Base-by-base conservation (phyloP, 345 rosid genomes). In the Citrus medica region DNA sequence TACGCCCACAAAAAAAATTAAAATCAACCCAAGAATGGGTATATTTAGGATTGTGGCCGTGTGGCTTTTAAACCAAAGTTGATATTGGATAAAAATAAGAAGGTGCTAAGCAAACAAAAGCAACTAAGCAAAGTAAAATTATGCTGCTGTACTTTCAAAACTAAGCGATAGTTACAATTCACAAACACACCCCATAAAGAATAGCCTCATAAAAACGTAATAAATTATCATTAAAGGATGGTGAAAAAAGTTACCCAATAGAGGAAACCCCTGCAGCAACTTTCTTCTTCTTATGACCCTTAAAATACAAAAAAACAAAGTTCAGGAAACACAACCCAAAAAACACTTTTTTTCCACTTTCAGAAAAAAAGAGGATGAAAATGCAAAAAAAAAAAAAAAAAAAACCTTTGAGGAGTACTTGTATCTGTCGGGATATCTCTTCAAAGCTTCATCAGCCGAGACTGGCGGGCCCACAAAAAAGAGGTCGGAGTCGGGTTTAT, bases 351-450 rank as follows among this genome's bases (percentile, higher is more conserved):
- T n/a, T n/a, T n/a, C n/a, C n/a, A n/a, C n/a, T 9, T 51, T 2
- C 24, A 2, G 10, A 24, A 51, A 21, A 7, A 46, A 61, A 24
- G 61, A 8, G 53, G 6, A 46, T 0, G 0, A 38, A 35, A 8
- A 33, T 51, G 56, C n/a, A n/a, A n/a, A n/a, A n/a, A n/a, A 1
- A 51, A 2, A 40, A 7, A 28, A 48, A 24, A 10, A 17, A 33
- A 0, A 6, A 60, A 82, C 88, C 83, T 60, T 24, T 22, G 30
- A 10, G 0, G 46, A 1, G 76, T 46, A 69, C 6, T 38, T 60
- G 25, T 62, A 40, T 10, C 55, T 5, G 3, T 38, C 32, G 2
- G 87, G 91, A 87, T 89, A 88, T 69, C 12, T 73, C 8, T 32
- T 1, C 12, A 13, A 16, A 5, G 91, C 85, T 76, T 86, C 86